A percentile compares a stretch with the other conserved stretches of the same genome.
Evolutionary conservation across 108 stramenopile species (phyloP).

Genomic region (Skeletonema menzelii): DNA sequence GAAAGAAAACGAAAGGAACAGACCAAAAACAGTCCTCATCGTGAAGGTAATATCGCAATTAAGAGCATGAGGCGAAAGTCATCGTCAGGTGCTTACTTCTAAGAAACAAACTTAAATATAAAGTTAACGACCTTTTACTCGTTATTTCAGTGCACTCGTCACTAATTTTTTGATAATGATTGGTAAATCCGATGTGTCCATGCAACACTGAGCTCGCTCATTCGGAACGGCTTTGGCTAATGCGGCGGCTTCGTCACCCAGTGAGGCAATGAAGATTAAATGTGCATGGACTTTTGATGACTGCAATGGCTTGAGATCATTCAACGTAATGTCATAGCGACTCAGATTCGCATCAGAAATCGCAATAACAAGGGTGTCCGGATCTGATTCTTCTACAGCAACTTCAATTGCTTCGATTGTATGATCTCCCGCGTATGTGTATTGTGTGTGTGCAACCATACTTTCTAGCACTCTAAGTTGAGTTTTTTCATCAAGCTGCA

Average conservation of each 20-base stretch:
- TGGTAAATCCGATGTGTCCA: slow-evolving; percentile 65
- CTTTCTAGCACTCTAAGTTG: slow-evolving; percentile 68
- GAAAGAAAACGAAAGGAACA: background rate
- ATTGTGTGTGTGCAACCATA: slow-evolving; percentile 93
- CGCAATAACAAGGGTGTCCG: slow-evolving; percentile 65
- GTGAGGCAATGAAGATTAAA: slow-evolving; percentile 70
- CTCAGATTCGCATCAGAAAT: slow-evolving; percentile 87
- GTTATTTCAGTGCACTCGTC: slow-evolving; percentile 37
- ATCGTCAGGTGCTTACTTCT: background rate
- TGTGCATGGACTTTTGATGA: slow-evolving; percentile 56
- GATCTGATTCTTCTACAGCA: slow-evolving; percentile 53
- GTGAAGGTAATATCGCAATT: background rate
- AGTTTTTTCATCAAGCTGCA: slow-evolving; percentile 55
- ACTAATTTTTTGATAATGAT: slow-evolving; percentile 60
- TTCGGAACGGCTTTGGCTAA: slow-evolving; percentile 52
- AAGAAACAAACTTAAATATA: background rate
- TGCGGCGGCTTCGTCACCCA: slow-evolving; percentile 65
- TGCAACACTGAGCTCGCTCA: slow-evolving; percentile 62
- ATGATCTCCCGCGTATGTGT: slow-evolving; percentile 75
- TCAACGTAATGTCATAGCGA: slow-evolving; percentile 78
- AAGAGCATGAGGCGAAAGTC: background rate
- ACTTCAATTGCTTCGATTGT: slow-evolving; percentile 82
- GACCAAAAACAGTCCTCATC: background rate
- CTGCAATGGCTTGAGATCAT: slow-evolving; percentile 49
- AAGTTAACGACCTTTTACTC: background rate